Evolutionary conservation across 192 early-diverging fungal genomes (phyloP).

Genomic region (Tieghemiomyces parasiticus): DNA sequence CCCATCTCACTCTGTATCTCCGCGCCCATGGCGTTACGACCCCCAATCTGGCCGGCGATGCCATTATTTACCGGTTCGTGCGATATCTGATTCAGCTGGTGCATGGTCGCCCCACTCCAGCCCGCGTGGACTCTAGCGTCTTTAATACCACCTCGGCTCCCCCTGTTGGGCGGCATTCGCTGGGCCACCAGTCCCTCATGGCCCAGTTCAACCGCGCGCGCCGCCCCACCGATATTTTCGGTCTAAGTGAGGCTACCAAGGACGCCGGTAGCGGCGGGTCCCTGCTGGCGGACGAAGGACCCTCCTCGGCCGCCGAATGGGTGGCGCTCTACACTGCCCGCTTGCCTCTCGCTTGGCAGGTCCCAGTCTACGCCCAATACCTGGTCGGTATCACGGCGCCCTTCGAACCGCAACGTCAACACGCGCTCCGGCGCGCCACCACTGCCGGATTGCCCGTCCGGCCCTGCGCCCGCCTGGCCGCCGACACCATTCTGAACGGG

Average conservation of each 20-base stretch:
- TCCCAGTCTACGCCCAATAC: constrained; percentile 32
- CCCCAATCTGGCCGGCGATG: constrained; percentile 27
- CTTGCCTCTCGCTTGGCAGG: constrained; percentile 27
- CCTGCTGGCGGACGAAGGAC: neutral
- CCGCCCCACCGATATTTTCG: too few relatives aligned
- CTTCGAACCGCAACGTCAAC: neutral
- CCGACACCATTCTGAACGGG: neutral
- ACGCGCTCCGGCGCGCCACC: neutral
- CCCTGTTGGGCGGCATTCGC: too few relatives aligned
- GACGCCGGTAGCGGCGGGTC: neutral
- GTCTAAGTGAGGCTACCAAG: too few relatives aligned
- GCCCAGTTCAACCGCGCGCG: neutral
- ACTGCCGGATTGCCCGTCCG: neutral
- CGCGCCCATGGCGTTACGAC: constrained; percentile 32
- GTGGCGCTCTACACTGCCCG: constrained; percentile 36
- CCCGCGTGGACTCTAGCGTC: too few relatives aligned
- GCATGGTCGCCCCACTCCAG: neutral
- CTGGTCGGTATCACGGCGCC: constrained; percentile 18
- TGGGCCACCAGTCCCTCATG: neutral
- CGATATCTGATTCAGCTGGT: constrained; percentile 19
- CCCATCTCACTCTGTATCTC: constrained; percentile 50
- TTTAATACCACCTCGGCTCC: too few relatives aligned
- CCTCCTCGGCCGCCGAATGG: constrained; percentile 15
- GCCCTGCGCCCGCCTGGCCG: neutral
- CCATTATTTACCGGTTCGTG: constrained; percentile 36